Conservation (phyloP, 2,329 filamentous ascomycete species). For the Neofusicoccum ribis region DNA sequence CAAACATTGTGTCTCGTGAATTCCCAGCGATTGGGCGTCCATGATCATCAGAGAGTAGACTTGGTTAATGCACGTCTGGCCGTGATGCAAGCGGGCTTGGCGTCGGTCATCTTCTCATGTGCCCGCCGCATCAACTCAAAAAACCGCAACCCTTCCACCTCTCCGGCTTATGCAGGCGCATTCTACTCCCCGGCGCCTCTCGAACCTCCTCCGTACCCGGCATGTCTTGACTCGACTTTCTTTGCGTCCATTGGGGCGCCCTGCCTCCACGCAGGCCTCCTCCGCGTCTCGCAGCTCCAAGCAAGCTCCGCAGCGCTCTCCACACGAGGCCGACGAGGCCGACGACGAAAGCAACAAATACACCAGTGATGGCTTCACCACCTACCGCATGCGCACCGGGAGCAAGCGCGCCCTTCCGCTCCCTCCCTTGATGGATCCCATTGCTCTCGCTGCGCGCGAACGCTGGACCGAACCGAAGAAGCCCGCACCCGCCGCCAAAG, state of each 20-base stretch:
- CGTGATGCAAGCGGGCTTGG: slow-evolving; percentile 4
- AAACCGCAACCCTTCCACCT: not conserved
- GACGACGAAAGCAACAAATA: not conserved
- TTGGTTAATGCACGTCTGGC: not conserved
- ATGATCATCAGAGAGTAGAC: no score
- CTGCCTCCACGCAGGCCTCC: not conserved
- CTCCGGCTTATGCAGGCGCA: slow-evolving; percentile 7
- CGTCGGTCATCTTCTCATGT: not conserved
- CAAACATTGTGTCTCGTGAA: no score
- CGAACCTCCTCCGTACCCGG: not conserved
- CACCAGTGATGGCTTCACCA: slow-evolving; percentile 27
- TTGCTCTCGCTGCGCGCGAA: slow-evolving; percentile 37
- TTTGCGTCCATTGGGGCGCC: not conserved
- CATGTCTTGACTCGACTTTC: not conserved
- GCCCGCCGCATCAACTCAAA: not conserved
- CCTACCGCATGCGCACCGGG: slow-evolving; percentile 33
- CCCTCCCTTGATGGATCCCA: slow-evolving; percentile 51
- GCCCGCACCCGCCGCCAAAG: slow-evolving; percentile 37
- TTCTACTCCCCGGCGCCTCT: not conserved
- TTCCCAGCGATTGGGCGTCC: no score
- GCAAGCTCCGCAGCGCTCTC: not conserved
- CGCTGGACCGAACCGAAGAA: slow-evolving; percentile 43
- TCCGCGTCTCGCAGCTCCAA: slow-evolving; percentile 17
- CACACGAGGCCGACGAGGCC: not conserved
- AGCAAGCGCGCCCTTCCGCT: slow-evolving; percentile 43